Conservation (phyloP, 2,329 filamentous ascomycete genomes). For the Phaeosphaeria sp. region DNA sequence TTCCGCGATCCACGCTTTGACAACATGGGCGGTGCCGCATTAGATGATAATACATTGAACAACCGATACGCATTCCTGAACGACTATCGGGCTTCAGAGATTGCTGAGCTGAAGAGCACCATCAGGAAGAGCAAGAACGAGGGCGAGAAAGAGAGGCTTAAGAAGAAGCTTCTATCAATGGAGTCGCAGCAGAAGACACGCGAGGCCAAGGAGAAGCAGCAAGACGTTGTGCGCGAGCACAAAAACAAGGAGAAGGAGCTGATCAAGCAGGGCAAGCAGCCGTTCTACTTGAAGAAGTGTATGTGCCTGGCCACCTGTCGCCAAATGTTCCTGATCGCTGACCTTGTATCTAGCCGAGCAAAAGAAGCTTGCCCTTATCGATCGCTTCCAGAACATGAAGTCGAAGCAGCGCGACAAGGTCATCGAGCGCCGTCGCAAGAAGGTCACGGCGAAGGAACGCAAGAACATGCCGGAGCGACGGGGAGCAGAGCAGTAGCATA, state of each 20-base stretch:
- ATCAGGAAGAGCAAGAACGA: conserved; percentile 72
- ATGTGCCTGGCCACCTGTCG: conserved; percentile 14
- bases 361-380: conserved; percentile 82
- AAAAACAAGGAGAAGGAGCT: conserved; percentile 82
- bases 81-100: conserved; percentile 84
- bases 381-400: conserved; percentile 83
- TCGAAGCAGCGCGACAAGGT: conserved; percentile 82
- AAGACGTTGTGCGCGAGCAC: conserved; percentile 75
- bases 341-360: conserved; percentile 66
- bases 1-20: conserved; percentile 90
- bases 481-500: conserved; percentile 11
- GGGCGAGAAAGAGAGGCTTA: conserved; percentile 70
- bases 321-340: conserved; percentile 14
- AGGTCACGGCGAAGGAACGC: conserved; percentile 84
- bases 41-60: conserved; percentile 65
- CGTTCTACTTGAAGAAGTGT: conserved; percentile 88
- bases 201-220: conserved; percentile 71
- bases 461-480: conserved; percentile 60
- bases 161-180: conserved; percentile 77
- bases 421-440: conserved; percentile 89
- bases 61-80: conserved; percentile 88
- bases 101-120: conserved; percentile 72
- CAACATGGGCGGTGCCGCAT: conserved; percentile 60
- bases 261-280: conserved; percentile 86
- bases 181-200: conserved; percentile 77